phyloP scores from a whole-genome alignment of 2,329 filamentous ascomycete species.

The Plectosphaerella cucumerina region DNA sequence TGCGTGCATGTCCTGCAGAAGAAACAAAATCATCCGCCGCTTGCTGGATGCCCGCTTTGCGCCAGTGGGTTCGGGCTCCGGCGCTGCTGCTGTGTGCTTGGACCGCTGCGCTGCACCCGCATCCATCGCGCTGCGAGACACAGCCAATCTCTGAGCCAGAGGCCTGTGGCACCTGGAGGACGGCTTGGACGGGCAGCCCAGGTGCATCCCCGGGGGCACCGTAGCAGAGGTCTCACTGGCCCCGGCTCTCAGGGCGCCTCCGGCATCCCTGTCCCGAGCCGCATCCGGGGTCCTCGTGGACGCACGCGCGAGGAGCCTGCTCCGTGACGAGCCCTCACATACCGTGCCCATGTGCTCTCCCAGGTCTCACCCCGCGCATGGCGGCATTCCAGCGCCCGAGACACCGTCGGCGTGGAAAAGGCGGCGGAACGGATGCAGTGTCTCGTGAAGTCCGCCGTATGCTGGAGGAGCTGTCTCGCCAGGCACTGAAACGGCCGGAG shows the following conservation, averaged over 20 bases:
- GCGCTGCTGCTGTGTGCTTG: no score
- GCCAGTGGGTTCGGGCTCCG: no score
- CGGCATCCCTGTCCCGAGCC: not conserved
- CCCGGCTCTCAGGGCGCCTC: no score
- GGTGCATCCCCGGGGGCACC: not conserved
- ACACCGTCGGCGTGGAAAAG: not conserved
- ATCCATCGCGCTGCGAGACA: no score
- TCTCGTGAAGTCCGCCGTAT: no score
- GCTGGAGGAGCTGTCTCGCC: no score
- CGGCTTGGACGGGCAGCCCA: not conserved
- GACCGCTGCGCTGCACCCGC: no score
- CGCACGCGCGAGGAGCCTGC: not conserved
- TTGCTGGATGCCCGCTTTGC: no score
- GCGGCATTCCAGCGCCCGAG: not conserved
- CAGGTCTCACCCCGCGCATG: not conserved
- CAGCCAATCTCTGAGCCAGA: no score
- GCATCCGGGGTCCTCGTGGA: not conserved
- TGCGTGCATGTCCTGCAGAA: no score
- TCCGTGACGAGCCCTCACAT: not conserved
- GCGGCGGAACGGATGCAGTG: not conserved
- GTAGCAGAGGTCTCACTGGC: not conserved
- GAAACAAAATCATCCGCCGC: no score
- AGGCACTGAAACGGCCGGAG: constrained; percentile 1
- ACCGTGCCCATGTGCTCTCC: not conserved
- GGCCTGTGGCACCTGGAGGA: no score